Conservation (phyloP, 257 asterid genomes). For the Capsicum pubescens region DNA sequence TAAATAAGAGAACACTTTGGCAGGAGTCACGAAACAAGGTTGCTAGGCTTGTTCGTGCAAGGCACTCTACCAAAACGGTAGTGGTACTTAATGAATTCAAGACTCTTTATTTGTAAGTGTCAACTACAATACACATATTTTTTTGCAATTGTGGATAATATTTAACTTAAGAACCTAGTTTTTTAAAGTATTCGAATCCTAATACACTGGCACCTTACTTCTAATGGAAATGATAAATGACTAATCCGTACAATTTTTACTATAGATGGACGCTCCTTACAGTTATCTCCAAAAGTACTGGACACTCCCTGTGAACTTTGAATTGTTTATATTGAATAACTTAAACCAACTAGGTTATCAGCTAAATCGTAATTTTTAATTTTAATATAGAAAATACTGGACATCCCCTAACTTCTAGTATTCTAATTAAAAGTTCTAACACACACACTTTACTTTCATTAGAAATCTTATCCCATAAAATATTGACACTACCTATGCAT, state of each 20-base stretch:
- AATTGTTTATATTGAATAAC: not conserved
- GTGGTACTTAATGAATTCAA: not conserved
- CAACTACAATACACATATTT: too few relatives aligned
- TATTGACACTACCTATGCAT: too few relatives aligned
- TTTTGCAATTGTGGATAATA: too few relatives aligned
- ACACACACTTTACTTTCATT: not conserved
- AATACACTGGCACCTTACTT: too few relatives aligned
- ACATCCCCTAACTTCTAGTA: not conserved
- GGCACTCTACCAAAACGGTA: not conserved
- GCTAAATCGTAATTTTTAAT: not conserved
- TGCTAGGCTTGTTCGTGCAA: not conserved
- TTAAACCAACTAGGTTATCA: not conserved
- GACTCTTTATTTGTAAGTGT: too few relatives aligned
- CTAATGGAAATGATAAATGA: too few relatives aligned
- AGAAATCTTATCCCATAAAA: not conserved
- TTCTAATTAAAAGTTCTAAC: not conserved
- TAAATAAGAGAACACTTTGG: not conserved
- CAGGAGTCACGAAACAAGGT: not conserved
- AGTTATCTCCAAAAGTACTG: not conserved
- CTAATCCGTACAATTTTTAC: too few relatives aligned
- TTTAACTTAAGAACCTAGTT: too few relatives aligned
- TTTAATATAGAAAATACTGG: not conserved
- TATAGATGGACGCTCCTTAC: too few relatives aligned
- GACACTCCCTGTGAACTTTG: not conserved
- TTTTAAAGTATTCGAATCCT: too few relatives aligned